Conservation (phyloP, 768 basidiomycete species). For the Termitomyces sp. region DNA sequence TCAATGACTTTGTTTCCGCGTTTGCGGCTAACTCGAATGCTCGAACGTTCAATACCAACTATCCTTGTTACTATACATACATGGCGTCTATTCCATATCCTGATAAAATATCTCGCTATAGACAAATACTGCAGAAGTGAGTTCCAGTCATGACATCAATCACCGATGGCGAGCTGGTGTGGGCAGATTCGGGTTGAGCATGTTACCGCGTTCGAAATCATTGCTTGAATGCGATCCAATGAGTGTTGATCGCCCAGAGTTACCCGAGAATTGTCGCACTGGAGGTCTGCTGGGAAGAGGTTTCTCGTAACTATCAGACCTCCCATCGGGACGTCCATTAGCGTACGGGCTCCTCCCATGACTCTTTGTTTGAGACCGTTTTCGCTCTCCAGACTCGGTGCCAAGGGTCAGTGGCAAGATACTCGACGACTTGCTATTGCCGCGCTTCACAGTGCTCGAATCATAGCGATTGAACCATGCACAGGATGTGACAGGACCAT, state of each 20-base stretch:
- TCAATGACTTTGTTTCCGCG: background rate
- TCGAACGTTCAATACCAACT: too few species aligned
- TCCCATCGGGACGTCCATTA: constrained; percentile 14
- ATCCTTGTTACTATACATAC: background rate
- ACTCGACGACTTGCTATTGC: constrained; percentile 34
- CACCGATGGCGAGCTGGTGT: constrained; percentile 18
- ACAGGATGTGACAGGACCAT: constrained; percentile 63
- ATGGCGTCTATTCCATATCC: background rate
- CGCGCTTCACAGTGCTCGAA: constrained; percentile 28
- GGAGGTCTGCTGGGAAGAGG: constrained; percentile 22
- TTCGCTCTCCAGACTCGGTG: constrained; percentile 4
- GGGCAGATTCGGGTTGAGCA: constrained; percentile 37
- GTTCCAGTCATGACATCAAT: constrained; percentile 14
- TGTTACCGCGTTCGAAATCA: constrained; percentile 38
- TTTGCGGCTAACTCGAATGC: too few species aligned
- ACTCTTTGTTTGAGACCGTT: constrained; percentile 9
- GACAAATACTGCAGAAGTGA: background rate
- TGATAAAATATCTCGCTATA: background rate
- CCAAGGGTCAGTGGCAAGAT: constrained; percentile 31
- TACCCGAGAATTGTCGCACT: constrained; percentile 26
- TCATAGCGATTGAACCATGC: constrained; percentile 66
- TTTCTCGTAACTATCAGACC: constrained; percentile 16
- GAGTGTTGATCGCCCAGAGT: constrained; percentile 29
- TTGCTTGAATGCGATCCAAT: constrained; percentile 26
- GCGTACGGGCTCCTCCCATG: constrained; percentile 13